Evolutionary conservation across 441 rosid genomes (phyloP), one percentile per base, ranked within the genome.

Genomic region (Gossypium gossypioides): DNA sequence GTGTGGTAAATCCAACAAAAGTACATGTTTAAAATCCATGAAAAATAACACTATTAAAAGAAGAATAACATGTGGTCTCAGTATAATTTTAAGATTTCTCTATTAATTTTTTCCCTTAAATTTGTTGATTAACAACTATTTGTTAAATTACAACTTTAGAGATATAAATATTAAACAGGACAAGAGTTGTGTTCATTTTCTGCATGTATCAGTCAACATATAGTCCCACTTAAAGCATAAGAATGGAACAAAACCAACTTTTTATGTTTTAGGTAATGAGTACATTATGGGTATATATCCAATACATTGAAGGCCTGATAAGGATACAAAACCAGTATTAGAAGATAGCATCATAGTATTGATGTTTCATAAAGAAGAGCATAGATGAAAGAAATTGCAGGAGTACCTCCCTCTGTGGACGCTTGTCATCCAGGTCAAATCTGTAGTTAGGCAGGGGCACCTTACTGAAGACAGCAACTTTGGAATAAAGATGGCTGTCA

Each of bases 371-470:
- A 69, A 63, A 29, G 8, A n/a, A 13, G n/a, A 21, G n/a, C 19
- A 68, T 56, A 12, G 15, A 69, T 13, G 34, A 61, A 69, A 2
- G 72, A 25, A 40, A 6, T 29, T 25, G 19, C 13, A 68, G 65
- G n/a, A 68, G 44, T 84, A 91, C 98, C 97, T 93, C 98, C 74
- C 97, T 85, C 73, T 79, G 91, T 1, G 98, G 97, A 75, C 88
- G 89, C 89, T 86, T 87, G 59, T 89, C 91, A 84, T 93, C 98
- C 79, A 93, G 78, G 80, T 93, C 97, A 83, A 87, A 93, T 87
- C 98, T 86, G 84, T 93, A 93, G 83, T 93, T 93, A 55, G 98
- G 95, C 72, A 93, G 81, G 51, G 96, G 96, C 67, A 81, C 80
- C 85, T 93, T 93, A 80, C 98, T 93, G 75, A 89, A 80, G 64